A percentile compares a stretch with the other conserved stretches of the same genome.
phyloP scores from a whole-genome alignment of 495 filamentous ascomycete species.

The Darksidea phi region DNA sequence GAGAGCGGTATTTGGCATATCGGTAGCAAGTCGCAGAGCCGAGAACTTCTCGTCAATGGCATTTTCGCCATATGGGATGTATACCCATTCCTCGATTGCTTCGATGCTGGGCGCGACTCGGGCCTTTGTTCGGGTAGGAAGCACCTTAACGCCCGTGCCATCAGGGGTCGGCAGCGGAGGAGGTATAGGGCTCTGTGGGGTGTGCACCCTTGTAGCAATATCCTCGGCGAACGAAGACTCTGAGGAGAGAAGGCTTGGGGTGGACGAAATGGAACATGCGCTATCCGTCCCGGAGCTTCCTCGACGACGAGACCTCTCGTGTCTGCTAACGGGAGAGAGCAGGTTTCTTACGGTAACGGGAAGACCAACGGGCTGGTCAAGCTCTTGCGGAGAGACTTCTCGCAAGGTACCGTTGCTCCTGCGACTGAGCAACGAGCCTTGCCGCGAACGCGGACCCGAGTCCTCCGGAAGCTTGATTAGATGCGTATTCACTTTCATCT shows the following conservation, averaged over 20 bases:
- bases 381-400: not conserved
- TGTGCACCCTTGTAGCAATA: not conserved
- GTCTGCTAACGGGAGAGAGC: not conserved
- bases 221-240: not conserved
- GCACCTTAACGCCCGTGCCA: not conserved
- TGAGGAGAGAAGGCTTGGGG: constrained; percentile 4
- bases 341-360: not conserved
- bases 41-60: not conserved
- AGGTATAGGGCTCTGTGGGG: not conserved
- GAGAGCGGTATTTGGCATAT: not conserved
- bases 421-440: constrained; percentile 6
- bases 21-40: not conserved
- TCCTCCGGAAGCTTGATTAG: constrained; percentile 4
- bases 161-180: not conserved
- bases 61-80: not conserved
- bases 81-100: constrained; percentile 1
- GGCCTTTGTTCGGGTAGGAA: not conserved
- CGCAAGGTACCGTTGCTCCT: not conserved
- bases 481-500: not conserved
- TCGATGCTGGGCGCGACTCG: not conserved
- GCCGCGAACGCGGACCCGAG: not conserved
- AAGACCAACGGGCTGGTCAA: not conserved
- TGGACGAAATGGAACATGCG: not conserved
- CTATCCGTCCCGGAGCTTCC: not conserved
- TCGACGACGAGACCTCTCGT: not conserved